These are phyloP conservation scores for Penicillium longicatenatum DNA, from an alignment of 495 filamentous ascomycete genomes.

Conservation along the genomic window DNA sequence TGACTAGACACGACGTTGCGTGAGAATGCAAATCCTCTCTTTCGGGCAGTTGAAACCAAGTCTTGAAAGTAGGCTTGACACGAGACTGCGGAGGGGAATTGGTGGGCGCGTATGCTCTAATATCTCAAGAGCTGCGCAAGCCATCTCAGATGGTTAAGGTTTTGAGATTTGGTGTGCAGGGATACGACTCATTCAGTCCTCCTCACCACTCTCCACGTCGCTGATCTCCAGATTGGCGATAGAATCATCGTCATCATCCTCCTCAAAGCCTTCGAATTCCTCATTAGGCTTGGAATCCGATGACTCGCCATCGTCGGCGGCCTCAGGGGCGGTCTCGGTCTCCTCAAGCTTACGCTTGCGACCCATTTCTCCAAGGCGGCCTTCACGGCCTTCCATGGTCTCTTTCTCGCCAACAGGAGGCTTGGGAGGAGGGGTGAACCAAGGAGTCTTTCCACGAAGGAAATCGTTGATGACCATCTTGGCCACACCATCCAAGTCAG, in stretches of 20 bases:
- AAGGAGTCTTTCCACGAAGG: constrained; percentile 89
- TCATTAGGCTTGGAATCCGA: constrained; percentile 30
- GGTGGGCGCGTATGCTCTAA: constrained; percentile 11
- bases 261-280: constrained; percentile 45
- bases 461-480: constrained; percentile 98
- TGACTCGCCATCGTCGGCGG: constrained; percentile 28
- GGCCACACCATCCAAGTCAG: constrained; percentile 88
- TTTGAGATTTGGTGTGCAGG: neutral
- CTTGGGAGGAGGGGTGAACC: constrained; percentile 84
- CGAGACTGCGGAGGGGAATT: neutral
- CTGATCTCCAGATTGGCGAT: constrained; percentile 48
- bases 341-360: constrained; percentile 56
- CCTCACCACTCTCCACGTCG: constrained; percentile 47
- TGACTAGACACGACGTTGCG: neutral
- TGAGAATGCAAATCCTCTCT: neutral
- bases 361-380: constrained; percentile 65
- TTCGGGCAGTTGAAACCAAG: neutral
- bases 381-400: constrained; percentile 59
- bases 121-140: constrained; percentile 15
- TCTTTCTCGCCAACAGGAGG: constrained; percentile 53
- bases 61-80: constrained; percentile 3
- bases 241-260: constrained; percentile 38
- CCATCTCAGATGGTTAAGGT: constrained; percentile 3
- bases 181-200: constrained; percentile 33
- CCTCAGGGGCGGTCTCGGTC: constrained; percentile 33